These are phyloP conservation scores for Triadica sebifera DNA, from an alignment of 345 rosid genomes.

Conservation along the genomic window DNA sequence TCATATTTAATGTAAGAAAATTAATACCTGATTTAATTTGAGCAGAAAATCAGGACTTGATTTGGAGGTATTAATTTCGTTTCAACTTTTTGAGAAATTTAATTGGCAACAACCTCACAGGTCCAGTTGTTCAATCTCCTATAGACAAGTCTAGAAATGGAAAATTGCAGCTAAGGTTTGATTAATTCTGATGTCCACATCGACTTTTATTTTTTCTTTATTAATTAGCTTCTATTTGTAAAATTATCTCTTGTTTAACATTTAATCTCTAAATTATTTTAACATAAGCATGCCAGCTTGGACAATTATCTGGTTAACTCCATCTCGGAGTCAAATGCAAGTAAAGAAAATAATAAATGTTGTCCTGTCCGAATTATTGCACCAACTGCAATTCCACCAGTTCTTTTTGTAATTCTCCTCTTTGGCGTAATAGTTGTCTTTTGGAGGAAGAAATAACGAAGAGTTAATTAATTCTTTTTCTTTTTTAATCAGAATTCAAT, in stretches of 20 bases:
- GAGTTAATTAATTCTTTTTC: neutral
- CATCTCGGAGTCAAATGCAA: too few relatives aligned
- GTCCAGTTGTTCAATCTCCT: slow-evolving; percentile 24
- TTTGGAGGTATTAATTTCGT: neutral
- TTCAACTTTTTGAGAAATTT: slow-evolving; percentile 21
- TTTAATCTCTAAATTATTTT: neutral
- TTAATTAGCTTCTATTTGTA: too few relatives aligned
- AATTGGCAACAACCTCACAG: slow-evolving; percentile 27
- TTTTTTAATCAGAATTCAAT: too few relatives aligned
- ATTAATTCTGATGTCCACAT: too few relatives aligned
- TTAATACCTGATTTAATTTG: too few relatives aligned
- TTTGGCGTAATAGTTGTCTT: slow-evolving; percentile 13
- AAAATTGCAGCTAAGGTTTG: slow-evolving; percentile 22
- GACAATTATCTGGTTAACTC: neutral
- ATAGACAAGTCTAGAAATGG: slow-evolving; percentile 1
- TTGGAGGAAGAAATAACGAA: slow-evolving; percentile 22
- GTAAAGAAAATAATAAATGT: too few relatives aligned
- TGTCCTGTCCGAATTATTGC: too few relatives aligned
- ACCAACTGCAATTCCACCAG: too few relatives aligned
- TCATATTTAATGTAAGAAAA: too few relatives aligned
- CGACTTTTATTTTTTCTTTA: too few relatives aligned
- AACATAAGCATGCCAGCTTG: neutral
- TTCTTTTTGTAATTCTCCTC: slow-evolving; percentile 19
- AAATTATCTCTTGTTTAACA: too few relatives aligned
- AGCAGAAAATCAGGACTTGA: too few relatives aligned